These are phyloP conservation scores for Polygonum maritimum DNA, from an alignment of 148 eudicot species.

Conservation along the genomic window DNA sequence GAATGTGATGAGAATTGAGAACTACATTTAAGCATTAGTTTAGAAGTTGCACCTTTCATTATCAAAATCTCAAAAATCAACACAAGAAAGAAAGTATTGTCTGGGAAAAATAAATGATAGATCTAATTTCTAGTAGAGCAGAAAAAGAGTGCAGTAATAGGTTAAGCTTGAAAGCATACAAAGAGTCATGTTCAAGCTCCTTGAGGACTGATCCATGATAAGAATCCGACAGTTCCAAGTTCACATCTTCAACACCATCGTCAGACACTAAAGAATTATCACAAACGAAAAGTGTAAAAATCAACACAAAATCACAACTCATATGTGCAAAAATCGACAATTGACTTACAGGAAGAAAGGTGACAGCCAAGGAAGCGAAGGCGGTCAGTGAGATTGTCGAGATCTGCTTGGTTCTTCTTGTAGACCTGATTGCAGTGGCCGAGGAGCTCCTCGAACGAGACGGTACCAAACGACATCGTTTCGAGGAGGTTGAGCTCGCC, in stretches of 20 bases:
- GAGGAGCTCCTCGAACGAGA: constrained; percentile 87
- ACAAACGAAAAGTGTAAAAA: neutral
- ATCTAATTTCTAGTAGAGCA: neutral
- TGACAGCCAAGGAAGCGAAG: constrained; percentile 37
- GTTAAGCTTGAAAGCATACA: constrained; percentile 49
- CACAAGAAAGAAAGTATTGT: neutral
- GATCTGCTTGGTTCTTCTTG: constrained; percentile 50
- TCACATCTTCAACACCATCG: constrained; percentile 18
- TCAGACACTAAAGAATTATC: constrained; percentile 1
- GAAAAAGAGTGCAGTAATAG: neutral
- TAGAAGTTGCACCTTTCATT: neutral
- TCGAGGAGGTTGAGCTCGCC: constrained; percentile 68
- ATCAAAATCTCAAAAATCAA: neutral
- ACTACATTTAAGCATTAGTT: neutral
- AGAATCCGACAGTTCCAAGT: neutral
- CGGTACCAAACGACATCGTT: constrained; percentile 67
- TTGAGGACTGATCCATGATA: constrained; percentile 14
- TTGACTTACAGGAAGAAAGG: constrained; percentile 14
- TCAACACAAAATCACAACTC: neutral
- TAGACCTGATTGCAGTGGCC: constrained; percentile 77
- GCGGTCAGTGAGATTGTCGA: constrained; percentile 35
- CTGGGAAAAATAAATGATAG: neutral
- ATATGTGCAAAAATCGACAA: constrained; percentile 16
- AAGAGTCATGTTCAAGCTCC: constrained; percentile 32
- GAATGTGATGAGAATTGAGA: neutral